Percentiles rank a stretch among this genome's conserved stretches.
These are phyloP conservation scores for Alnus glutinosa DNA, from an alignment of 306 rosid species.

Conservation along the genomic window DNA sequence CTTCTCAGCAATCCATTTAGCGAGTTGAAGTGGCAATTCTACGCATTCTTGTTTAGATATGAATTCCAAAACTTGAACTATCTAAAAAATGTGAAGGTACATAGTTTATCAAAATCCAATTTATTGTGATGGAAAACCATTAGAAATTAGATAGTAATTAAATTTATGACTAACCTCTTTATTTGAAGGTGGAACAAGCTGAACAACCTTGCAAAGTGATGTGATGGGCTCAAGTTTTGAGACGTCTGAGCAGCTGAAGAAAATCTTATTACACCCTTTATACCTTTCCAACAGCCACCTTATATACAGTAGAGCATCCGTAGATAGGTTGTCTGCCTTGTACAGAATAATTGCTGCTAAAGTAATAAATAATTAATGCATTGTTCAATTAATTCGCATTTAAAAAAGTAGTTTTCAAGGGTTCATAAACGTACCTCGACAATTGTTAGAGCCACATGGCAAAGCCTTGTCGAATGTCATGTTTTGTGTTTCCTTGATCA, in stretches of 20 bases:
- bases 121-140: neutral
- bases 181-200: conserved; percentile 64
- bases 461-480: conserved; percentile 22
- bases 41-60: conserved; percentile 57
- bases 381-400: no score
- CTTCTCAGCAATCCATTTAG: conserved; percentile 47
- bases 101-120: neutral
- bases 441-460: conserved; percentile 49
- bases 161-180: conserved; percentile 47
- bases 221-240: conserved; percentile 67
- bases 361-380: neutral
- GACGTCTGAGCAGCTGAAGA: conserved; percentile 83
- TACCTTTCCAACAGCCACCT: conserved; percentile 79
- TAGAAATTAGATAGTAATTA: neutral
- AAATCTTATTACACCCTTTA: conserved; percentile 63
- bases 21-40: conserved; percentile 40
- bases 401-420: neutral
- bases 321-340: conserved; percentile 69
- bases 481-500: conserved; percentile 57
- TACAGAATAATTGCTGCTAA: conserved; percentile 64
- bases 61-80: conserved; percentile 56
- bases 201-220: conserved; percentile 57
- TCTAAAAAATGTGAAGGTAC: conserved; percentile 31
- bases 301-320: conserved; percentile 60
- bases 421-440: conserved; percentile 50